Percentiles rank a stretch among this genome's conserved stretches.
These are phyloP conservation scores for Tylopilus sp. DNA, from an alignment of 1,284 basidiomycete genomes.

Conservation along the genomic window DNA sequence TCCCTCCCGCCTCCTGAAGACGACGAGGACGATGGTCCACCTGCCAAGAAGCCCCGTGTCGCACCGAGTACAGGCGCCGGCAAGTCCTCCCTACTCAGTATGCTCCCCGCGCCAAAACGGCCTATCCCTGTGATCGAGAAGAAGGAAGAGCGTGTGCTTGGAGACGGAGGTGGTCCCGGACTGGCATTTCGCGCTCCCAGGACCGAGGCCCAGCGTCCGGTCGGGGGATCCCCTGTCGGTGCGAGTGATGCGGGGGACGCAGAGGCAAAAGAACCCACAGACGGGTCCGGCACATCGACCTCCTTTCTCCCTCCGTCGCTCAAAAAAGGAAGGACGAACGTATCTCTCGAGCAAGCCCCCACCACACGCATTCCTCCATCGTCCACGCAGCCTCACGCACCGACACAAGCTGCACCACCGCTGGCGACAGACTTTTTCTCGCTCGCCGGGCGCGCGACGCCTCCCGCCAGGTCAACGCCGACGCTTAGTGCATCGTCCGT, in stretches of 20 bases:
- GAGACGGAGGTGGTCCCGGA: constrained; percentile 57
- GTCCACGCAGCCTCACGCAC: constrained; percentile 17
- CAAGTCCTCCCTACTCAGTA: constrained; percentile 60
- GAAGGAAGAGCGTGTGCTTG: constrained; percentile 51
- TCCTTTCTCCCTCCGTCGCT: constrained; percentile 58
- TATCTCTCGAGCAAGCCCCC: constrained; percentile 53
- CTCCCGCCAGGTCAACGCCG: constrained; percentile 16
- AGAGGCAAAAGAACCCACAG: constrained; percentile 3
- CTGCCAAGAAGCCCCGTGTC: constrained; percentile 57
- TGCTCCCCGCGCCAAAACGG: constrained; percentile 73
- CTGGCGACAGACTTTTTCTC: constrained; percentile 68
- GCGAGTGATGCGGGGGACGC: constrained; percentile 16
- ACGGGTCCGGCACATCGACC: constrained; percentile 17
- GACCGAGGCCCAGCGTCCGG: not conserved
- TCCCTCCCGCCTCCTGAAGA: constrained; percentile 40
- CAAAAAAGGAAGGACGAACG: constrained; percentile 54
- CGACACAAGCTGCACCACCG: constrained; percentile 38
- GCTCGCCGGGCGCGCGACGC: constrained; percentile 36
- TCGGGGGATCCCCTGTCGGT: constrained; percentile 2
- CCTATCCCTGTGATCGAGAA: constrained; percentile 33
- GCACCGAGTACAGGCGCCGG: constrained; percentile 48
- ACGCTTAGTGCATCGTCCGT: constrained; percentile 5
- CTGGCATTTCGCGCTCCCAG: constrained; percentile 49
- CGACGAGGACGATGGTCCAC: constrained; percentile 45
- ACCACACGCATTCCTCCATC: constrained; percentile 16